Conservation (phyloP, 495 filamentous ascomycete genomes). For the Jackrogersella multiformis region DNA sequence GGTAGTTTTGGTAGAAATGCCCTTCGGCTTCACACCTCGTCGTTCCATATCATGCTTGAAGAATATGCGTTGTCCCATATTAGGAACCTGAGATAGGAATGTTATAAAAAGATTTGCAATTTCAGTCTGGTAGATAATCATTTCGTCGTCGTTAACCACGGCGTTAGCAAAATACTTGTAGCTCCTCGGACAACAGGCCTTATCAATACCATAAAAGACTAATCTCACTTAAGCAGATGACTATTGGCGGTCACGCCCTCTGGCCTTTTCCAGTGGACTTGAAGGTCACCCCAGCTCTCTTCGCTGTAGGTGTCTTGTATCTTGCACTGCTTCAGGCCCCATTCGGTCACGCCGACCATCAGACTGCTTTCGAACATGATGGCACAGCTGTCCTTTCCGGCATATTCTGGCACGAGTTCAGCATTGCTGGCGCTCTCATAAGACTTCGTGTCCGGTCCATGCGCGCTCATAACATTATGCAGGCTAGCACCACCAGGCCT, state of each 20-base stretch:
- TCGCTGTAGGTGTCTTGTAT: slow-evolving; percentile 86
- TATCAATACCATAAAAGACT: background rate
- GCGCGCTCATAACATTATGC: slow-evolving; percentile 68
- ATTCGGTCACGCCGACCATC: slow-evolving; percentile 93
- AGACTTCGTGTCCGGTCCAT: slow-evolving; percentile 69
- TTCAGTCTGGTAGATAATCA: too few species aligned
- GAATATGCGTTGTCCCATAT: too few species aligned
- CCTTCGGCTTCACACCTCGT: too few species aligned
- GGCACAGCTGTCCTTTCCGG: slow-evolving; percentile 67
- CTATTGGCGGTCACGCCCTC: slow-evolving; percentile 41
- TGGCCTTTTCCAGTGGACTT: slow-evolving; percentile 77
- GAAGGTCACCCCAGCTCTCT: slow-evolving; percentile 84
- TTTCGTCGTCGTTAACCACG: too few species aligned
- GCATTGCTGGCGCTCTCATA: slow-evolving; percentile 69
- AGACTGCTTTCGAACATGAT: slow-evolving; percentile 77
- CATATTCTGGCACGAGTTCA: slow-evolving; percentile 63
- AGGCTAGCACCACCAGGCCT: slow-evolving; percentile 64
- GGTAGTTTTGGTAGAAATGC: background rate
- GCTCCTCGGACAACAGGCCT: background rate
- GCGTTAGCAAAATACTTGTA: too few species aligned
- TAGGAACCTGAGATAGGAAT: too few species aligned
- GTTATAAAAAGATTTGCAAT: too few species aligned
- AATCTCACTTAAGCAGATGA: slow-evolving; percentile 36
- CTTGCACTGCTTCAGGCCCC: slow-evolving; percentile 82
- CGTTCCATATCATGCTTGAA: too few species aligned